Base-by-base conservation (phyloP, 306 rosid genomes). In the Ochetophila trinervis region DNA sequence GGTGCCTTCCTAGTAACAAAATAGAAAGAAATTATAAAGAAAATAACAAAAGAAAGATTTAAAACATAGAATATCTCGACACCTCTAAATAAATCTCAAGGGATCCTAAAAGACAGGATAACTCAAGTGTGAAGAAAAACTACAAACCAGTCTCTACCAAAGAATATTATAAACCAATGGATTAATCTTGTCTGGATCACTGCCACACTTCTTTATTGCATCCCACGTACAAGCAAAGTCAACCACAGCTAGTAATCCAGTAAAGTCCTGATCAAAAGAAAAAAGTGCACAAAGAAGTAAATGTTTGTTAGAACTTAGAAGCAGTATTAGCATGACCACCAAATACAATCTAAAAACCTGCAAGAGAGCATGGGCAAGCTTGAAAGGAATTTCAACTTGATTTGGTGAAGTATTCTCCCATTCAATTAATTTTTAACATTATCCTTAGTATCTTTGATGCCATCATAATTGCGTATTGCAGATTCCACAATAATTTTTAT, bases 181-280 rank as follows among this genome's bases (percentile, higher is more conserved):
- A 75, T 91, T 89, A 35, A 91, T 91, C 79, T 89, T 89, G 70
- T 89, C 72, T 27, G 98, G 87, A 82, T 91, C 91, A 59, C 96
- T 84, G 44, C 98, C 95, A 57, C 89, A 95, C 53, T 77, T 87
- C 82, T 89, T 89, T 96, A 91, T 85, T 62, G 98, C 96, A 57
- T 91, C 96, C 24, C 96, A 91, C 96, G 89, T 91, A 57, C 95
- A 89, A 53, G 98, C 96, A 51, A 91, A 87, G 75, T 91, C 96
- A 47, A 91, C 96, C 70, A 91, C 89, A 48, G 92, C 92, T 16
- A 96, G 98, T n/a, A 91, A 96, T 66, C 96, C 98, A 4, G 95
- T 91, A 74, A 87, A 89, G 79, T 88, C 98, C 98, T 91, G 81
- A 27, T 14, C 53, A 36, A 44, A 63, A 57, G 65, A 18, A 14